A percentile compares a stretch with the other conserved stretches of the same genome.
phyloP scores from a whole-genome alignment of 2,329 filamentous ascomycete species.

The Penicillium sclerotigenum region DNA sequence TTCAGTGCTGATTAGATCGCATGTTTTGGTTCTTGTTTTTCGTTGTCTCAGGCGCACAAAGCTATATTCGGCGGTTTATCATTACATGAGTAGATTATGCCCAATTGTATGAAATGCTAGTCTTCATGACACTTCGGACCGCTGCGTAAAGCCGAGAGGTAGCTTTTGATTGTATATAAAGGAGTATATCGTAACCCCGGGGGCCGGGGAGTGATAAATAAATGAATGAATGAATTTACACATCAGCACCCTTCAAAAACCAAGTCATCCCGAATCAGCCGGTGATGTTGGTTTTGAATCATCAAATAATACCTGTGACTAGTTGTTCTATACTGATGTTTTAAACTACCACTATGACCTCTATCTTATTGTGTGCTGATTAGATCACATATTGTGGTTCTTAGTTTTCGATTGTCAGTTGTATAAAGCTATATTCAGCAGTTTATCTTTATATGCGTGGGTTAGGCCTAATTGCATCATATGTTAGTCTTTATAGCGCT shows the following conservation, averaged over 20 bases:
- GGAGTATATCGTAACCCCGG: too few relatives aligned
- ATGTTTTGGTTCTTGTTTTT: background rate
- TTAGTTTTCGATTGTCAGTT: background rate
- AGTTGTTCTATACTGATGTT: conserved; percentile 20
- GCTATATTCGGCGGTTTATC: background rate
- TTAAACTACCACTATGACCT: background rate
- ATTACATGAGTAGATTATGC: background rate
- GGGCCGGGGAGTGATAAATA: too few relatives aligned
- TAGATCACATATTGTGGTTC: background rate
- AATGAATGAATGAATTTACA: too few relatives aligned
- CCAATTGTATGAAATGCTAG: background rate
- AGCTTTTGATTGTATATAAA: background rate
- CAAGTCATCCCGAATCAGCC: too few relatives aligned
- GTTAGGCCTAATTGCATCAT: background rate
- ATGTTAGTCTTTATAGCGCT: background rate
- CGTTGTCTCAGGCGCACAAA: background rate
- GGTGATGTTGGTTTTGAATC: too few relatives aligned
- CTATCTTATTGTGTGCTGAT: background rate
- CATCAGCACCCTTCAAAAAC: too few relatives aligned
- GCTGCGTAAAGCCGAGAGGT: background rate
- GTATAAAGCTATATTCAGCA: background rate
- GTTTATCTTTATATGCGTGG: background rate
- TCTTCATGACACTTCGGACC: background rate
- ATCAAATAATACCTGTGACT: too few relatives aligned
- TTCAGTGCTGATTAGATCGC: background rate